These are phyloP conservation scores for Pleurozium schreberi DNA, from an alignment of 225 moss, liverwort and hornwort genomes.

Conservation along the genomic window DNA sequence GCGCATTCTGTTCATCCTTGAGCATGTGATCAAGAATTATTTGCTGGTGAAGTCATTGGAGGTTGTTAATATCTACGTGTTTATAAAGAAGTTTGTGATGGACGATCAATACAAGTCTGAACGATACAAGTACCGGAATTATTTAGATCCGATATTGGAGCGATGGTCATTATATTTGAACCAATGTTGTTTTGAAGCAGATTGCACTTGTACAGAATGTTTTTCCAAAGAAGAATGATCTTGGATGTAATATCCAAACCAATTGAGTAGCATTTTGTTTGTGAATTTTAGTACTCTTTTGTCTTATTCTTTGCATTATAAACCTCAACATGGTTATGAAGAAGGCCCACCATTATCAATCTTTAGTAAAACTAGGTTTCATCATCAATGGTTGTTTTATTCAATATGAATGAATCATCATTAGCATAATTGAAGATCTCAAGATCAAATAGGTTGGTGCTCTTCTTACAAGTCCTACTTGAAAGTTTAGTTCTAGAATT, in stretches of 20 bases:
- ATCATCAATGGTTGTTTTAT: neutral
- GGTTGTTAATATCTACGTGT: neutral
- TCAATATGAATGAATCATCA: neutral
- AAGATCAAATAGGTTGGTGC: neutral
- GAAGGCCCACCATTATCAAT: neutral
- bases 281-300: neutral
- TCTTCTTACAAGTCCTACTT: neutral
- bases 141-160: neutral
- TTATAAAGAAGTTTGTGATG: neutral
- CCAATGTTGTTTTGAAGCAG: neutral
- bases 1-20: neutral
- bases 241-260: neutral
- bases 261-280: neutral
- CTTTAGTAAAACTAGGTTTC: neutral
- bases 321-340: neutral
- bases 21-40: neutral
- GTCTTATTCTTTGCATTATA: neutral
- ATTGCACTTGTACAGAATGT: accelerated
- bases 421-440: neutral
- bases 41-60: neutral
- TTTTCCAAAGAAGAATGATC: accelerated
- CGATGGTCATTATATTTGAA: neutral
- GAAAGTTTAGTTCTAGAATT: neutral
- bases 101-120: too few relatives aligned
- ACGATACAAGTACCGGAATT: too few relatives aligned